Evolutionary conservation across 1,284 basidiomycete species (phyloP).

Genomic region (Ganoderma multipileum): DNA sequence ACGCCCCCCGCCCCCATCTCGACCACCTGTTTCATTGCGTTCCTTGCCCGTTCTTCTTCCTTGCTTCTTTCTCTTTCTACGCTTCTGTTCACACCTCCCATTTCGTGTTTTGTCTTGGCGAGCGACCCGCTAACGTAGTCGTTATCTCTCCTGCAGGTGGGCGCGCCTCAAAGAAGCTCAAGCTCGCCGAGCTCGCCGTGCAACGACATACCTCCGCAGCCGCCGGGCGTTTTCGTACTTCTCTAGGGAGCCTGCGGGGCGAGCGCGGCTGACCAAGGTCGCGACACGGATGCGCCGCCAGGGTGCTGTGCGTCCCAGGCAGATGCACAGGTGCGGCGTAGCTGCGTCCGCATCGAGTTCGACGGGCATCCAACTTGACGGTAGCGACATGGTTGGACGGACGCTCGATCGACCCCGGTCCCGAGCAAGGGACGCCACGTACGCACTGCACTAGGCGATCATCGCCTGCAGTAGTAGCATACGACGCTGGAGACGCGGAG

Average conservation of each 20-base stretch:
- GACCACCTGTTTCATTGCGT: neutral
- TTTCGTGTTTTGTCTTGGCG: neutral
- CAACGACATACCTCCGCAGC: neutral
- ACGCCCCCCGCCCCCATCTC: neutral
- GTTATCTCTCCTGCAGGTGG: neutral
- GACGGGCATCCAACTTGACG: neutral
- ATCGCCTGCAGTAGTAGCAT: neutral
- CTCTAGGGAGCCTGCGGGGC: neutral
- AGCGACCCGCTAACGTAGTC: conserved; percentile 4
- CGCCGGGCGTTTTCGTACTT: too few relatives aligned
- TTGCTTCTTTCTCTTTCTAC: neutral
- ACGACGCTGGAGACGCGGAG: neutral
- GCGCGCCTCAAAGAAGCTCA: conserved; percentile 1
- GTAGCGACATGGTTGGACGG: neutral
- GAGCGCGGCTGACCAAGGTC: neutral
- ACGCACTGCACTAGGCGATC: neutral
- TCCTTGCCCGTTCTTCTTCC: neutral
- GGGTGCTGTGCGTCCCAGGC: neutral
- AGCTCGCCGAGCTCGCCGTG: neutral
- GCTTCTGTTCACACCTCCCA: neutral
- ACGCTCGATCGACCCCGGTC: neutral
- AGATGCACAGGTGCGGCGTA: neutral
- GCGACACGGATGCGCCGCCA: neutral
- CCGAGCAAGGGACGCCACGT: neutral
- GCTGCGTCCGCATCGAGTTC: neutral